These are phyloP conservation scores for Achaetomium macrosporum DNA, from an alignment of 2,329 filamentous ascomycete genomes.

Conservation along the genomic window DNA sequence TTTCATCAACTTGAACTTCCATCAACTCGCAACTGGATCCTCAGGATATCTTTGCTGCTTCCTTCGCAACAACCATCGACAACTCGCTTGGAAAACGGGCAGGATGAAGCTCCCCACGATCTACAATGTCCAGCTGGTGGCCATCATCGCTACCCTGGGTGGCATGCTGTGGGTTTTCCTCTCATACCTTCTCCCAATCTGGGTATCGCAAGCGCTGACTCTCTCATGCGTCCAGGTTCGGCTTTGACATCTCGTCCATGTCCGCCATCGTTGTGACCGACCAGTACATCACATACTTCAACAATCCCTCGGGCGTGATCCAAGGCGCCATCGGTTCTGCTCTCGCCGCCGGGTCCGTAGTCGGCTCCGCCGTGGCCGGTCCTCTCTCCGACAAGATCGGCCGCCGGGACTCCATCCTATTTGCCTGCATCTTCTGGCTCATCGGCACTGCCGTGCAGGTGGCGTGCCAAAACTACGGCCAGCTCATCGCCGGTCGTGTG, in stretches of 20 bases:
- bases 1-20: neutral
- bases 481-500: conserved; percentile 49
- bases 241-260: conserved; percentile 55
- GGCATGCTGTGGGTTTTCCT: conserved; percentile 39
- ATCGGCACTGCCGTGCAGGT: conserved; percentile 56
- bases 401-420: conserved; percentile 40
- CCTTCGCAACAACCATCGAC: neutral
- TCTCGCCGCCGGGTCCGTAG: conserved; percentile 46
- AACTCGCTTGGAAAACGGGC: neutral
- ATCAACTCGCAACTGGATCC: neutral
- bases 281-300: conserved; percentile 48
- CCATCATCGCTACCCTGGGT: conserved; percentile 46
- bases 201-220: too few relatives aligned
- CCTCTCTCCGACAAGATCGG: conserved; percentile 44
- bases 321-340: conserved; percentile 49
- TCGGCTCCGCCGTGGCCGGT: conserved; percentile 44
- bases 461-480: conserved; percentile 51
- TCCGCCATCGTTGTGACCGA: conserved; percentile 49
- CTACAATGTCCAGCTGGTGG: conserved; percentile 50
- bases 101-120: conserved; percentile 39
- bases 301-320: conserved; percentile 38
- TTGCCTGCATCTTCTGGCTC: conserved; percentile 44
- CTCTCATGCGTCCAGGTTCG: conserved; percentile 33
- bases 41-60: neutral
- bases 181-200: neutral